A percentile compares a stretch with the other conserved stretches of the same genome.
phyloP scores from a whole-genome alignment of 176 grass and related monocot genomes.

The Ampelocalamus luodianensis region DNA sequence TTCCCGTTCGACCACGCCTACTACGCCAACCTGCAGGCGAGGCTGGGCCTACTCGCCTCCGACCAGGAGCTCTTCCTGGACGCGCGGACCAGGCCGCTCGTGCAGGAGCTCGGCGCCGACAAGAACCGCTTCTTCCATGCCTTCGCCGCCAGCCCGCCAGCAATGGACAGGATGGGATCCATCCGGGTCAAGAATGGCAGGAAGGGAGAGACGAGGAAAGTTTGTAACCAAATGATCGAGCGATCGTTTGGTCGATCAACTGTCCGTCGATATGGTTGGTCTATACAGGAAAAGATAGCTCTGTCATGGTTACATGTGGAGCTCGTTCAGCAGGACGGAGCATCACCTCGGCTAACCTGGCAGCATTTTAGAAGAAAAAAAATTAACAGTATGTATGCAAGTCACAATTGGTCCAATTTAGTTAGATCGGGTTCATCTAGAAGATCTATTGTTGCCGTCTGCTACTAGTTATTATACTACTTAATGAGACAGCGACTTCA shows the following conservation, averaged over 20 bases:
- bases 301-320: not conserved
- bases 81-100: constrained; percentile 61
- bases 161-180: constrained; percentile 85
- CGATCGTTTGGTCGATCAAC: not conserved
- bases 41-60: constrained; percentile 73
- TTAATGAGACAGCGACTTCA: too few species aligned
- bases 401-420: too few species aligned
- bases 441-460: too few species aligned
- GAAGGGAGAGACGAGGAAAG: constrained; percentile 79
- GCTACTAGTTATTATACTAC: too few species aligned
- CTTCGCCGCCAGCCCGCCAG: constrained; percentile 48
- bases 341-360: too few species aligned
- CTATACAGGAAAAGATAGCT: not conserved
- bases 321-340: not conserved
- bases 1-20: constrained; percentile 75
- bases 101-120: constrained; percentile 59
- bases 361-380: too few species aligned
- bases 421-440: too few species aligned
- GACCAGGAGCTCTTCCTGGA: constrained; percentile 87
- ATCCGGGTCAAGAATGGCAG: constrained; percentile 85
- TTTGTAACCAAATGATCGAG: constrained; percentile 53
- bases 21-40: constrained; percentile 73
- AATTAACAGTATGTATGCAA: too few species aligned
- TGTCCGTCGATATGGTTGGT: not conserved
- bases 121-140: constrained; percentile 72